Percentiles rank a stretch among this genome's conserved stretches.
Conservation (phyloP, 257 asterid species). For the Schizonepeta tenuifolia region DNA sequence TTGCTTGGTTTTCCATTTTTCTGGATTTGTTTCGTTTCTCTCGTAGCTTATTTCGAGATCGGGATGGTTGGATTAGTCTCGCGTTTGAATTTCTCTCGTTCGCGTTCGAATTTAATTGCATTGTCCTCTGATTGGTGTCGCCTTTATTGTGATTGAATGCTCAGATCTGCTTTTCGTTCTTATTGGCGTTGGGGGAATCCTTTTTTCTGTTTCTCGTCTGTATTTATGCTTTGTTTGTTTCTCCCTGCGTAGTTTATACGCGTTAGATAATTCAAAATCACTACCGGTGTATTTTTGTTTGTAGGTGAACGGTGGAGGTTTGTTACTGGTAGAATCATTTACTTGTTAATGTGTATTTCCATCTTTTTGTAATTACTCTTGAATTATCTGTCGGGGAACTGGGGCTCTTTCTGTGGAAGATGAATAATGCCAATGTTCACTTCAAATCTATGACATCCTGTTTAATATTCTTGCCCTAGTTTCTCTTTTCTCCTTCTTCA, state of each 20-base stretch:
- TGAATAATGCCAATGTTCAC: not conserved
- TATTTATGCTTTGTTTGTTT: slow-evolving; percentile 26
- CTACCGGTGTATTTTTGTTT: not conserved
- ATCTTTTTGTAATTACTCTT: not conserved
- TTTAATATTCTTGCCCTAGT: not conserved
- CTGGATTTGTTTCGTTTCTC: slow-evolving; percentile 1
- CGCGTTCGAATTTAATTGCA: slow-evolving; percentile 32
- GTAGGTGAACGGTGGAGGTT: slow-evolving; percentile 11
- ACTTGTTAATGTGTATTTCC: not conserved
- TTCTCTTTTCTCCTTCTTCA: not conserved
- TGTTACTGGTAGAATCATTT: slow-evolving; percentile 20
- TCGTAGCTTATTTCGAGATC: slow-evolving; percentile 34
- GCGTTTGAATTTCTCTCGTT: slow-evolving; percentile 22
- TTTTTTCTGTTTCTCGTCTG: slow-evolving; percentile 13
- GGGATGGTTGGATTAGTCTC: not conserved
- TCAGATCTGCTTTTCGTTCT: slow-evolving; percentile 47
- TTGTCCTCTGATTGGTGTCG: slow-evolving; percentile 18
- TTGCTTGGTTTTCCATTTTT: not conserved
- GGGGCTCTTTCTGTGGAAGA: slow-evolving; percentile 5
- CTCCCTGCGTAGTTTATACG: slow-evolving; percentile 29
- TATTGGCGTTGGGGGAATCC: slow-evolving; percentile 26
- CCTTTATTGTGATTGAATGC: slow-evolving; percentile 36
- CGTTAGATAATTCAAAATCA: not conserved
- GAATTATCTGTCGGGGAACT: not conserved
- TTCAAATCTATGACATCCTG: not conserved